Evolutionary conservation across 2,329 filamentous ascomycete species (phyloP), one percentile per base, ranked within the genome.

Genomic region (Saccharata proteae): DNA sequence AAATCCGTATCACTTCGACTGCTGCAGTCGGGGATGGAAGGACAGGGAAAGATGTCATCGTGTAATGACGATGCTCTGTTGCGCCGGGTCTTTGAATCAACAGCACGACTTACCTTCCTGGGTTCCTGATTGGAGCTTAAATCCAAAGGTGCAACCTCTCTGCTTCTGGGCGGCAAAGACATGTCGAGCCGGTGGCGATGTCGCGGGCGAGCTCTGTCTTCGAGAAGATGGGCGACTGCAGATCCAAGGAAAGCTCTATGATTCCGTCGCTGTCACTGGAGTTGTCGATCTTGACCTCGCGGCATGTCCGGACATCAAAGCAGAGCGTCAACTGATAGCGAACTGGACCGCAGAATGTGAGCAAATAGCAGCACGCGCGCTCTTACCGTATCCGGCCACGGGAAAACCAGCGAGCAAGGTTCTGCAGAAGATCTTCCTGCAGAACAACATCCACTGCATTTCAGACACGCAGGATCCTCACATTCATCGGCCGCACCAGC

Each of bases 61-160:
- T 6, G 28, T 30, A n/a, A 35, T 30, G 27, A 35, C 28, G 13
- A 35, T 30, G 33, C 19, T 35, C 11, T 30, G 33, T 20, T 35
- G 33, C n/a, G 33, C 33, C 12, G 33, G 33, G 12, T 13, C 22
- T 9, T 12, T 23, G 22, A 35, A 35, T 23, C 33, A 35, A 18
- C 33, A 30, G 23, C 27, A 35, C 21, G 19, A 13, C 4, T 28
- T 35, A 3, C 33, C 28, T 3, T 30, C 27, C 10, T 35, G 33
- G 33, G 33, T 35, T 5, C 33, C 33, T 4, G 33, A 35, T 20
- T 35, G 33, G 33, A 27, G 27, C 6, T 10, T 26, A 22, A 13
- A 23, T 13, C 21, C 22, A 13, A 30, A 35, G 10, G 27, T 35
- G 11, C 33, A 23, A 15, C 33, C 33, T 4, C 28, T 35, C 20